Evolutionary conservation across 163 green algal species (phyloP).

Genomic region (Chlamydomonas reinhardtii): DNA sequence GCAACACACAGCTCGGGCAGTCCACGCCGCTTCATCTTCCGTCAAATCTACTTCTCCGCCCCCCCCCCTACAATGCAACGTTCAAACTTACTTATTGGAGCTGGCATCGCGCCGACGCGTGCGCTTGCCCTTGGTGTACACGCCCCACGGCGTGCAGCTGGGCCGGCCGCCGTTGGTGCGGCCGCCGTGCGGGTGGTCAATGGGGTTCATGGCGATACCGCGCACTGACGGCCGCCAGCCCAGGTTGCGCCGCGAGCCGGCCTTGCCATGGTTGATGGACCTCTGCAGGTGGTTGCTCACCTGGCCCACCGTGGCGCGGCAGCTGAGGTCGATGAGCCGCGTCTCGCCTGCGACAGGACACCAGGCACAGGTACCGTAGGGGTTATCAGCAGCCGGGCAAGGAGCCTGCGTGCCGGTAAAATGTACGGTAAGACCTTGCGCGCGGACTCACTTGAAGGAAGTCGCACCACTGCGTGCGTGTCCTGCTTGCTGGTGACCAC

Average conservation of each 20-base stretch:
- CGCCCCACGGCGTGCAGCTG: slow-evolving; percentile 87
- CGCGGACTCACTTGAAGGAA: slow-evolving; percentile 75
- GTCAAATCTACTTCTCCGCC: too few species aligned
- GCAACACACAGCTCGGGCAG: too few species aligned
- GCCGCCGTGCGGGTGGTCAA: slow-evolving; percentile 94
- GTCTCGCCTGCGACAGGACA: slow-evolving; percentile 82
- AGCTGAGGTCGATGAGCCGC: slow-evolving; percentile 78
- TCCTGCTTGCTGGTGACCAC: slow-evolving; percentile 71
- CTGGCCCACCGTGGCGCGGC: slow-evolving; percentile 90
- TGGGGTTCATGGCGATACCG: slow-evolving; percentile 92
- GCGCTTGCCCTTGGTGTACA: slow-evolving; percentile 88
- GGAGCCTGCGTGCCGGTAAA: too few species aligned
- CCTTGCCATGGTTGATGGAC: slow-evolving; percentile 91
- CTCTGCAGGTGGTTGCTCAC: slow-evolving; percentile 92
- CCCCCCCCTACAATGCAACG: too few species aligned
- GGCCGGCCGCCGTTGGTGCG: slow-evolving; percentile 86
- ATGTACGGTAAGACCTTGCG: too few species aligned
- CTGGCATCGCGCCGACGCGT: slow-evolving; percentile 78
- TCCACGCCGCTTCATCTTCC: too few species aligned
- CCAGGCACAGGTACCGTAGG: too few species aligned
- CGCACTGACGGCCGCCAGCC: slow-evolving; percentile 78
- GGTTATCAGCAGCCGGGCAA: too few species aligned
- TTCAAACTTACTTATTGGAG: slow-evolving; percentile 38
- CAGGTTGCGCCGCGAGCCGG: slow-evolving; percentile 75
- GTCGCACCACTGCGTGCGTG: slow-evolving; percentile 76